Evolutionary conservation across 1,284 basidiomycete genomes (phyloP).

Genomic region (Pyrrhoderma noxium): DNA sequence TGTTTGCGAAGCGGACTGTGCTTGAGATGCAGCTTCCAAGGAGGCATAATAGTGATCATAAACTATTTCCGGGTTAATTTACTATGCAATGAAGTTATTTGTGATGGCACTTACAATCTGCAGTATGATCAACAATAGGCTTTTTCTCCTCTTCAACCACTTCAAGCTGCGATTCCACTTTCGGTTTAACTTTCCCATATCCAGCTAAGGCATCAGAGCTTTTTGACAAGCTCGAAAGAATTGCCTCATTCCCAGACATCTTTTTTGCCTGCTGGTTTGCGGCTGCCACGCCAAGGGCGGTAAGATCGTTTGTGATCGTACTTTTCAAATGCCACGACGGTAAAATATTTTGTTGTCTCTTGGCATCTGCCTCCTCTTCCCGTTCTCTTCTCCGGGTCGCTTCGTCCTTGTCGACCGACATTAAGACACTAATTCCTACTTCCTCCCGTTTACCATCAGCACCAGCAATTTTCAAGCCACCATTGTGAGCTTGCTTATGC

Average conservation of each 20-base stretch:
- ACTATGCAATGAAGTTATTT: neutral
- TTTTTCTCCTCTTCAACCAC: conserved; percentile 47
- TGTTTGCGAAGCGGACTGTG: conserved; percentile 49
- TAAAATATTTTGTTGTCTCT: conserved; percentile 82
- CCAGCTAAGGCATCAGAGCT: conserved; percentile 53
- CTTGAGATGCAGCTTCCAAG: conserved; percentile 50
- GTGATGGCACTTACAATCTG: conserved; percentile 46
- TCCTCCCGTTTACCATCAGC: conserved; percentile 55
- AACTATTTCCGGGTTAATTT: conserved; percentile 35
- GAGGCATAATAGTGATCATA: conserved; percentile 77
- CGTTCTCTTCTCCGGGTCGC: conserved; percentile 56
- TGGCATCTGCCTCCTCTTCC: conserved; percentile 65
- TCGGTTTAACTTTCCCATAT: conserved; percentile 39
- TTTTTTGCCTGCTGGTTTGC: conserved; percentile 11
- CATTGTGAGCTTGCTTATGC: conserved; percentile 88
- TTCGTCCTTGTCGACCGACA: conserved; percentile 79
- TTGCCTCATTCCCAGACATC: conserved; percentile 24
- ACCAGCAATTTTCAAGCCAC: conserved; percentile 81
- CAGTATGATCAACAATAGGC: conserved; percentile 46
- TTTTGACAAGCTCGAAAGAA: conserved; percentile 21
- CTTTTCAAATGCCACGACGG: conserved; percentile 93
- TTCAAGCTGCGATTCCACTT: conserved; percentile 26
- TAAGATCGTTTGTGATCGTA: conserved; percentile 88
- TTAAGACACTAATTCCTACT: conserved; percentile 71
- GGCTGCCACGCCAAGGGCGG: conserved; percentile 64